These are phyloP conservation scores for Pseudogymnoascus sp. DNA, from an alignment of 2,329 filamentous ascomycete genomes.

Conservation along the genomic window DNA sequence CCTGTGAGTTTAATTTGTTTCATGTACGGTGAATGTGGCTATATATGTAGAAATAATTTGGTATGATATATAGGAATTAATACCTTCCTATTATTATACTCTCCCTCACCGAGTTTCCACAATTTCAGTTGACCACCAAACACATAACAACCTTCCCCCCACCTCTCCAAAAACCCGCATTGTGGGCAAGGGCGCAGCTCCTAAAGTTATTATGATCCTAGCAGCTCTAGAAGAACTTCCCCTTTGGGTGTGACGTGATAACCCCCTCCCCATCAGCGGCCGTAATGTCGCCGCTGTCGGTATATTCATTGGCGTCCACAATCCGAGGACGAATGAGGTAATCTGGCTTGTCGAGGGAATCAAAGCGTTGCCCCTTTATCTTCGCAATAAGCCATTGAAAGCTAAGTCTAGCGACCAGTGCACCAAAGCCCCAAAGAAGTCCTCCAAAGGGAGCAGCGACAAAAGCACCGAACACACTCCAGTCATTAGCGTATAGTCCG, in stretches of 20 bases:
- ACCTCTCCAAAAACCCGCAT: not conserved
- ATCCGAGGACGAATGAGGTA: conserved; percentile 16
- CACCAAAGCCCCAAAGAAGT: conserved; percentile 60
- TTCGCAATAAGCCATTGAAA: conserved; percentile 52
- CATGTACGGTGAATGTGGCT: not conserved
- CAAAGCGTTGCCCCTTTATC: conserved; percentile 52
- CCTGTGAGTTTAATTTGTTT: not conserved
- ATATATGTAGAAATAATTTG: not conserved
- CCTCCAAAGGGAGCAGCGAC: conserved; percentile 71
- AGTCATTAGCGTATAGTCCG: conserved; percentile 68
- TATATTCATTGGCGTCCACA: conserved; percentile 25
- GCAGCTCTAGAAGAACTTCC: conserved; percentile 25
- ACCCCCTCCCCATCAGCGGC: conserved; percentile 16
- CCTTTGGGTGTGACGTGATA: conserved; percentile 24
- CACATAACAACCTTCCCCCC: not conserved
- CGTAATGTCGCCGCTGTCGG: conserved; percentile 17
- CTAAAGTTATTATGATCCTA: not conserved
- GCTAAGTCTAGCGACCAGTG: conserved; percentile 49
- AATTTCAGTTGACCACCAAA: not conserved
- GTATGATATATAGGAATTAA: not conserved
- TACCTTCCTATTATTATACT: not conserved
- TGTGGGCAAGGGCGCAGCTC: not conserved
- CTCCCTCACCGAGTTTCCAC: not conserved
- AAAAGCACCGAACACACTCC: conserved; percentile 77
- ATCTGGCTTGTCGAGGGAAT: conserved; percentile 53